These are phyloP conservation scores for Xylaria cubensis DNA, from an alignment of 495 filamentous ascomycete genomes.

Conservation along the genomic window DNA sequence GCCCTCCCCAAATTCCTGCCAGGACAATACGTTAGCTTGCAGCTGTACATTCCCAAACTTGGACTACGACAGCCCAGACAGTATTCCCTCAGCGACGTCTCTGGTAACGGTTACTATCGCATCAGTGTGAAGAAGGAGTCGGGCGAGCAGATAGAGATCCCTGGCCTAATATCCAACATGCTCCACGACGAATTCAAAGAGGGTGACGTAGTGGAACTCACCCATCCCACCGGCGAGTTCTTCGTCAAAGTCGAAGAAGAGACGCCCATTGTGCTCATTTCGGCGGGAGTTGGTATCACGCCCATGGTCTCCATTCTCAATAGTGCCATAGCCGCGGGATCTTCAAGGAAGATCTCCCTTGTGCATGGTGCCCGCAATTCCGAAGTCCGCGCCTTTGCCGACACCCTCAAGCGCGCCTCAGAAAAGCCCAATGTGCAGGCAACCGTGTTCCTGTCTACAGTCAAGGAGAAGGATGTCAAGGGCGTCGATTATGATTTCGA, in stretches of 20 bases:
- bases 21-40: slow-evolving; percentile 74
- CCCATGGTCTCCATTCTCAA: slow-evolving; percentile 73
- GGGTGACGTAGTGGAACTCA: slow-evolving; percentile 67
- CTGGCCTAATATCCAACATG: slow-evolving; percentile 74
- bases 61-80: slow-evolving; percentile 69
- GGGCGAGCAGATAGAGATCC: slow-evolving; percentile 55
- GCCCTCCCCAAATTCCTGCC: slow-evolving; percentile 66
- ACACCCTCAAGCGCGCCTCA: slow-evolving; percentile 56
- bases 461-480: slow-evolving; percentile 53
- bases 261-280: slow-evolving; percentile 68
- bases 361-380: slow-evolving; percentile 65
- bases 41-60: slow-evolving; percentile 61
- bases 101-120: slow-evolving; percentile 65
- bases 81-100: slow-evolving; percentile 74
- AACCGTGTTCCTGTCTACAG: slow-evolving; percentile 49
- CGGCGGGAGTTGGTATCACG: slow-evolving; percentile 73
- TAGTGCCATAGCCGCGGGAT: slow-evolving; percentile 53
- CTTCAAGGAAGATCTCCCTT: slow-evolving; percentile 61
- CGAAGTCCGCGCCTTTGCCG: slow-evolving; percentile 57
- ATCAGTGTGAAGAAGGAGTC: slow-evolving; percentile 74
- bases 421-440: slow-evolving; percentile 43
- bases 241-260: slow-evolving; percentile 55
- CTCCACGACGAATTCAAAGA: slow-evolving; percentile 66
- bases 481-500: slow-evolving; percentile 63
- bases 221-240: slow-evolving; percentile 75